phyloP scores from a whole-genome alignment of 2,329 filamentous ascomycete genomes.

The Fusarium humuli region DNA sequence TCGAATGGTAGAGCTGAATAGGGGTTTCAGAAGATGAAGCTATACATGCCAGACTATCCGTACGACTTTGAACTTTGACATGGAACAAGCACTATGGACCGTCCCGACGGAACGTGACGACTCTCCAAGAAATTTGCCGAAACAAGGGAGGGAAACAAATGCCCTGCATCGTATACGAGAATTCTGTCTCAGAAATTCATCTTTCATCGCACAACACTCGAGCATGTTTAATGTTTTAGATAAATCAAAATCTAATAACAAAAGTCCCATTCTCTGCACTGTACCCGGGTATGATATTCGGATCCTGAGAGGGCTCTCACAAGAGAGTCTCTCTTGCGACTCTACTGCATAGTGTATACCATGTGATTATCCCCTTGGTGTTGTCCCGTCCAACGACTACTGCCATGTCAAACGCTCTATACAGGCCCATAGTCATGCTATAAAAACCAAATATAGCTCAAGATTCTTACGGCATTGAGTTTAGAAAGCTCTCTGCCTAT shows the following conservation, averaged over 20 bases:
- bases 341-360: background rate
- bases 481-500: background rate
- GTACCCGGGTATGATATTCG: slow-evolving; percentile 10
- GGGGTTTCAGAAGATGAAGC: slow-evolving; percentile 11
- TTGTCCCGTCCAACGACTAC: slow-evolving; percentile 1
- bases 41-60: slow-evolving; percentile 3
- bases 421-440: slow-evolving; percentile 2
- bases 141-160: slow-evolving; percentile 23
- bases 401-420: background rate
- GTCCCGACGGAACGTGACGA: slow-evolving; percentile 32
- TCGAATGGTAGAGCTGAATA: background rate
- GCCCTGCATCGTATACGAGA: background rate
- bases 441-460: background rate
- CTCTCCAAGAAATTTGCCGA: slow-evolving; percentile 16
- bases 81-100: slow-evolving; percentile 16
- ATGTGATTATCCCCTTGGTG: slow-evolving; percentile 20
- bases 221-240: background rate
- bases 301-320: background rate
- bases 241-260: slow-evolving; percentile 5
- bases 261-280: background rate
- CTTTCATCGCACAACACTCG: background rate
- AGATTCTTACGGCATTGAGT: background rate
- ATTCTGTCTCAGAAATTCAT: slow-evolving; percentile 21
- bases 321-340: background rate
- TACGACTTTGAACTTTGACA: background rate